Conservation (phyloP, 1,284 basidiomycete species). For the Leccinum laetum region DNA sequence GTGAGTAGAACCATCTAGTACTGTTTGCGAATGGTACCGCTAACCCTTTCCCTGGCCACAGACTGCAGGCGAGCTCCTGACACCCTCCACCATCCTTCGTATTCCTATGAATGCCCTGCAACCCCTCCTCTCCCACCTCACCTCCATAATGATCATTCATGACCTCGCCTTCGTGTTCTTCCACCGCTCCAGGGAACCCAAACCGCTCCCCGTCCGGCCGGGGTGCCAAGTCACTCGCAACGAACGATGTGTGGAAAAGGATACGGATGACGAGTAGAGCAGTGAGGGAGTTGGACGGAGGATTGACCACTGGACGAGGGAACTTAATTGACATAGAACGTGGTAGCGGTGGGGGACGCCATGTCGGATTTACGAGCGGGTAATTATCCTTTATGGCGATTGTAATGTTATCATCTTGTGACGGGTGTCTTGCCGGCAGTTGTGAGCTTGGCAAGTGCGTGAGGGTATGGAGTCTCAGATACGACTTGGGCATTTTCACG, state of each 20-base stretch:
- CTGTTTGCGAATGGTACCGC: too few relatives aligned
- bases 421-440: constrained; percentile 53
- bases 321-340: constrained; percentile 58
- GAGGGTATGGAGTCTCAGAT: constrained; percentile 63
- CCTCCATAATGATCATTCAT: constrained; percentile 32
- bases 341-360: constrained; percentile 61
- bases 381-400: constrained; percentile 55
- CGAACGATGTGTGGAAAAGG: constrained; percentile 74
- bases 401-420: constrained; percentile 69
- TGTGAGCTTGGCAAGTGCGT: constrained; percentile 69
- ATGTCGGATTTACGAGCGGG: constrained; percentile 60
- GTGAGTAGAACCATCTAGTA: constrained; percentile 20
- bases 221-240: constrained; percentile 67
- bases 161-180: constrained; percentile 58
- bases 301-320: constrained; percentile 56
- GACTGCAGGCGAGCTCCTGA: constrained; percentile 38
- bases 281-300: constrained; percentile 71
- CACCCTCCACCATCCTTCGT: constrained; percentile 58
- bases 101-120: constrained; percentile 68
- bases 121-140: constrained; percentile 59
- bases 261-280: constrained; percentile 75
- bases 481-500: constrained; percentile 45
- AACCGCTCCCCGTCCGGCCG: constrained; percentile 77
- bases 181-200: constrained; percentile 75
- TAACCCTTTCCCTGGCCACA: too few relatives aligned